Conservation (phyloP, 495 filamentous ascomycete species). For the Trichoderma orchidacearum region DNA sequence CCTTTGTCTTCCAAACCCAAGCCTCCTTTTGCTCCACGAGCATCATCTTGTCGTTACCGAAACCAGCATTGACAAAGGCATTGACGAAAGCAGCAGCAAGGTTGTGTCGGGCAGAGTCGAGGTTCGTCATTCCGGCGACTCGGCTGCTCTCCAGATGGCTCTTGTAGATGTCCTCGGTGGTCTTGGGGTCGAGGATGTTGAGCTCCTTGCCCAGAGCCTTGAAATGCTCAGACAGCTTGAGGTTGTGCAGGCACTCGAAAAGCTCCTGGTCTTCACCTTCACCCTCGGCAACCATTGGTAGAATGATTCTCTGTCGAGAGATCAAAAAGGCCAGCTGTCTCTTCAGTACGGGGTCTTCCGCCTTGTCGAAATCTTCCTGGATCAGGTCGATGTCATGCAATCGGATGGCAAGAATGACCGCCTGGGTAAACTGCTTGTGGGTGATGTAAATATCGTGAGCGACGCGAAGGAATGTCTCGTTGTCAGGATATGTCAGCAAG, state of each 20-base stretch:
- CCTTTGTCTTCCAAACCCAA: constrained; percentile 99
- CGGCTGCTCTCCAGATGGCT: constrained; percentile 92
- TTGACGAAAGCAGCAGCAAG: constrained; percentile 95
- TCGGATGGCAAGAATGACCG: constrained; percentile 85
- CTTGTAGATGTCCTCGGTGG: constrained; percentile 98
- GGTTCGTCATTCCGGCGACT: constrained; percentile 80
- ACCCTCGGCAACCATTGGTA: constrained; percentile 48
- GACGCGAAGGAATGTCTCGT: constrained; percentile 81
- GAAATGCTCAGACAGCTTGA: constrained; percentile 80
- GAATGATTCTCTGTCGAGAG: constrained; percentile 77
- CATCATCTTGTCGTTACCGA: constrained; percentile 95
- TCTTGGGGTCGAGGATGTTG: constrained; percentile 92
- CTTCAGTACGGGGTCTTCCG: constrained; percentile 67
- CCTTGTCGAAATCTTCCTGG: constrained; percentile 60
- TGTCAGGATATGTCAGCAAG: constrained; percentile 91
- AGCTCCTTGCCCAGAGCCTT: constrained; percentile 88
- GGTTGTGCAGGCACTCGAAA: constrained; percentile 72
- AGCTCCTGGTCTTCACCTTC: constrained; percentile 46
- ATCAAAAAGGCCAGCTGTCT: constrained; percentile 93
- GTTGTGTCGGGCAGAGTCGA: constrained; percentile 92
- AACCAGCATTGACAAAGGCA: constrained; percentile 89
- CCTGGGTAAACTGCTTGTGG: constrained; percentile 84
- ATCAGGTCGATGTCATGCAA: constrained; percentile 79
- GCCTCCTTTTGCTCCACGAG: constrained; percentile 70
- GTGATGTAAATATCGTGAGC: constrained; percentile 85